Evolutionary conservation across 192 early-diverging fungal genomes (phyloP), one percentile per base, ranked within the genome.

Genomic region (Coemansia reversa): DNA sequence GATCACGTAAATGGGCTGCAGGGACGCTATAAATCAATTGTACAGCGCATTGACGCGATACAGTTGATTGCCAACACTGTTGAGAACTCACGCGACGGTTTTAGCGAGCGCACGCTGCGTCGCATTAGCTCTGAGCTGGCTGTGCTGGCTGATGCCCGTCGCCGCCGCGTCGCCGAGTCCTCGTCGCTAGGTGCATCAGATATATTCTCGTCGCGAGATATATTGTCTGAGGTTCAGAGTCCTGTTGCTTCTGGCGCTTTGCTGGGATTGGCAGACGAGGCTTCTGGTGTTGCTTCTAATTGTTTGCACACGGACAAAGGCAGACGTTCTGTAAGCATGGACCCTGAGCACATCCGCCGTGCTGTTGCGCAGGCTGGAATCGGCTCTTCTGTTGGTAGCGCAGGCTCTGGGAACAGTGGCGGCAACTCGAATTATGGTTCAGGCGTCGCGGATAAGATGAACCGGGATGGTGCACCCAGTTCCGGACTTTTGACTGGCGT

Each of bases 51-150:
- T 18, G 61, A 76, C 19, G 69, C 69, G 49, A 51, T 71, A 30
- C 61, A 67, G 69, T 59, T 76, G 32, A 76, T 76, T 49, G 55
- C 65, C 29, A 76, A 76, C 47, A 76, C 75, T 9, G 69, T 61
- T 9, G 69, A 70, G 53, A 76, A 76, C 62, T 67, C 75, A 24
- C 63, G 75, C 33, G 69, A 71, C 27, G 75, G 75, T 18, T 59
- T 60, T n/a, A 62, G 64, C 3, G 60, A 67, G 16, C 51, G 65
- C 29, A 67, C 68, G 1, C 22, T 76, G 66, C 69, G 75, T 25
- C 65, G 75, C n/a, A 60, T 76, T 58, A 76, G 69, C 62, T 71
- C 69, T 5, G 75, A 76, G 55, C 32, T 76, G 1, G 62, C 53
- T 58, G 47, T 76, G 42, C 42, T 76, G 16, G 60, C 64, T 55